Base-by-base conservation (phyloP, 169 alveolate genomes). In the Plasmodium ovale region DNA sequence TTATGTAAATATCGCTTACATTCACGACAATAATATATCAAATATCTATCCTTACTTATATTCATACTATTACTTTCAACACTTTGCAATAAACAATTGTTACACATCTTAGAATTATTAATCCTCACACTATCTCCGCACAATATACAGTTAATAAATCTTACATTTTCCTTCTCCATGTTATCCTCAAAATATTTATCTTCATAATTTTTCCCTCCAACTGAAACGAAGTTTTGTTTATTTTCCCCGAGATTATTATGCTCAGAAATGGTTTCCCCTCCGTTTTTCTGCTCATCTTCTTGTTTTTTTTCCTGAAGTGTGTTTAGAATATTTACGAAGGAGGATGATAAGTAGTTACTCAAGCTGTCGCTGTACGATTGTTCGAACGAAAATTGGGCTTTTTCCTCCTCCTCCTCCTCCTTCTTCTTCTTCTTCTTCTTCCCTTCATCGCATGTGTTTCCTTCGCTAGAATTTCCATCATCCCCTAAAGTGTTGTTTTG, bases 1-100 rank as follows among this genome's bases (percentile, higher is more conserved):
- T 99, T 99, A 37, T 96, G 93, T 65, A 93, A 93, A 90, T 96
- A 98, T 51, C 99, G 93, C 64, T 85, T 90, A 91, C 99, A 98
- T 19, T 95, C 96, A 71, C 97, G 88, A 89, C 99, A 98, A 71
- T 92, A 95, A 71, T 94, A 89, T 27, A 97, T 87, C 39, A 92
- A 56, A 44, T 74, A 68, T 9, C 77, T 94, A 71, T 82, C 90
- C 44, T 67, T 82, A 35, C 67, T 82, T 51, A 82, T 82, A 35
- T 82, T 82, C 21, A 53, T 21, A 58, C 90, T 82, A 67, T 59
- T 67, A 37, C 71, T 68, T 82, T 98, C 99, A 9, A 97, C 94
- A 60, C 94, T 92, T 59, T 95, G 94, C 60, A 96, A 93, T 39
- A 98, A 87, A 92, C 99, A 98, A 59, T 94, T 94, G 25, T 94